Evolutionary conservation across 768 basidiomycete genomes (phyloP), one percentile per base, ranked within the genome.

Genomic region (Auricularia sp.): DNA sequence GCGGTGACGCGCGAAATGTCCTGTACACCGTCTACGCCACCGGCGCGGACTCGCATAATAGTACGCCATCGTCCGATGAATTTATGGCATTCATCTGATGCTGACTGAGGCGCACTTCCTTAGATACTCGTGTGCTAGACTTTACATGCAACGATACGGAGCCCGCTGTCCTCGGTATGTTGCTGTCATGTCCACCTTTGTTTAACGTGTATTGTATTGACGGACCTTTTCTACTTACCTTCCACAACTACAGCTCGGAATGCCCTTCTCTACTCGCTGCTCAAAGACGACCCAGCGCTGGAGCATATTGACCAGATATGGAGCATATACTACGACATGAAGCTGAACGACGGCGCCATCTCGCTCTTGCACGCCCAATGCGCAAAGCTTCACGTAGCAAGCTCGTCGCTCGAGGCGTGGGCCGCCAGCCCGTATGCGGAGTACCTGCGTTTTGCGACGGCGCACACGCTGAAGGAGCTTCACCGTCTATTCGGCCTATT

Each of bases 101-200:
- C 47, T 51, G 16, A 6, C 5, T 5, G 21, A 10, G 18, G 14
- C 14, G 21, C 10, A 23, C 47, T 42, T 8, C 16, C 23, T 10
- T 12, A 43, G 39, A 12, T 33, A 65, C 62, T 18, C 63, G 64
- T 3, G 61, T 36, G 1, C 62, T 68, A 21, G 68, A 68, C 56
- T 65, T 67, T 47, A 70, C 69, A 2, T 69, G 66, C 62, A 64
- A 62, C 47, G 69, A 70, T 53, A 59, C 62, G 35, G 69, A 70
- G 3, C 66, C 69, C 1, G 66, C 64, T 8, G 53, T 70, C 2
- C 63, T 68, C 4, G 67, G 67, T 68, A 65, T 23, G 66, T 58
- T 42, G 7, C 12, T 42, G 39, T 14, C 8, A 42, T 42, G 12
- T 7, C 39, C 7, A 7, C n/a, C 33, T 10, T 21, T 59, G 23